Base-by-base conservation (phyloP, 345 rosid species). In the Salix suchowensis region DNA sequence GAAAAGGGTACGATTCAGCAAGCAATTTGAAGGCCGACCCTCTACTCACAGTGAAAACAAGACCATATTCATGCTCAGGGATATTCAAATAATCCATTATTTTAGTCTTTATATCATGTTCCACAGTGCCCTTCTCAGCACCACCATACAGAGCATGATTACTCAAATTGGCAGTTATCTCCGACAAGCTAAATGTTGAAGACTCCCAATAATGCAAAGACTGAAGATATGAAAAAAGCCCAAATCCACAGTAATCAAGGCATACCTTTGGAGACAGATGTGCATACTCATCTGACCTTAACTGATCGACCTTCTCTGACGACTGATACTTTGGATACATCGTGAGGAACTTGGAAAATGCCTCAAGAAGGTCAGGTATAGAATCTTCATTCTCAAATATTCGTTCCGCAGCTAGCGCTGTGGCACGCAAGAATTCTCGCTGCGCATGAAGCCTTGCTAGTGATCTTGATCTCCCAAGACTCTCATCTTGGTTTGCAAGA, bases 21-120 rank as follows among this genome's bases (percentile, higher is more conserved):
- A 96, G 89, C 83, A 96, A 86, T 79, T 90, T 94, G 69, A 94
- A 96, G 10, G 98, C 98, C 36, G 98, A 96, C n/a, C 99, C 98
- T 85, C 99, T 90, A 81, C 99, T 96, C n/a, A 92, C 98, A 10
- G 98, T 96, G 74, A 96, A 96, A 52, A 96, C 99, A 84, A 96
- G 97, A 69, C 99, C 98, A 78, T 96, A 94, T 68, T 96, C 99
- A 76, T 83, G 88, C 87, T 94, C 98, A 64, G 98, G 99, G 61
- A 96, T 96, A 84, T 94, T 96, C 90, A 96, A 81, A 84, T 92
- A 88, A 83, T 96, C 98, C 97, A 96, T 92, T 15, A 94, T 96
- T 90, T 91, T 89, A 77, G 84, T 70, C 89, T 96, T 96, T 77
- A 96, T 89, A 85, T 92, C 95, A 82, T 94, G 84, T 81, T 96